phyloP scores from a whole-genome alignment of 306 rosid species.

The Sophora flavescens region DNA sequence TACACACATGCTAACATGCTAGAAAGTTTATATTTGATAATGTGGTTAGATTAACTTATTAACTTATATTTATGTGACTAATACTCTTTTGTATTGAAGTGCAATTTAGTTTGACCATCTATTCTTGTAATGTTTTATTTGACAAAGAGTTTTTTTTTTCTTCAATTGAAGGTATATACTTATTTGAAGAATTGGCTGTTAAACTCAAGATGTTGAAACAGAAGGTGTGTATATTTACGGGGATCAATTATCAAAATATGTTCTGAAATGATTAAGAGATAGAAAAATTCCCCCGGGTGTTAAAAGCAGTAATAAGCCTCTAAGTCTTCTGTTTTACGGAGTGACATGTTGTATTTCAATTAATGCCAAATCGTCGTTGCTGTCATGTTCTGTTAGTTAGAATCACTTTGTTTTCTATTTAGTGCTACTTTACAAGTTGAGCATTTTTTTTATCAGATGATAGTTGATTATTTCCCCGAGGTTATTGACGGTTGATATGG shows the following conservation, averaged over 20 bases:
- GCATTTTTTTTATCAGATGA: neutral
- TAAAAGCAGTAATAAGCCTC: neutral
- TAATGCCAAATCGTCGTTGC: neutral
- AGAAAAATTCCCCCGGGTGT: neutral
- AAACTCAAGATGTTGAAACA: slow-evolving; percentile 50
- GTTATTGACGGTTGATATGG: slow-evolving; percentile 42
- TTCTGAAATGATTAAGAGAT: neutral
- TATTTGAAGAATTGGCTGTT: slow-evolving; percentile 44
- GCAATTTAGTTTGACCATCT: slow-evolving; percentile 27
- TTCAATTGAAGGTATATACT: slow-evolving; percentile 79
- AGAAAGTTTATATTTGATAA: slow-evolving; percentile 30
- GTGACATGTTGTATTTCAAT: slow-evolving; percentile 7
- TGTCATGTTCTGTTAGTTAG: slow-evolving; percentile 11
- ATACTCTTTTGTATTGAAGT: slow-evolving; percentile 1
- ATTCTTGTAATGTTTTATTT: slow-evolving; percentile 16
- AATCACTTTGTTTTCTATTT: neutral
- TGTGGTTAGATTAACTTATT: slow-evolving; percentile 20
- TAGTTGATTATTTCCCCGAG: slow-evolving; percentile 37
- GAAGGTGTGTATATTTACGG: slow-evolving; percentile 57
- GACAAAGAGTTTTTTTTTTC: neutral
- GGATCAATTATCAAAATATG: neutral
- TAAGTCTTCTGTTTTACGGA: neutral
- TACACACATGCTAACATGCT: slow-evolving; percentile 5
- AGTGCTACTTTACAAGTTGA: neutral
- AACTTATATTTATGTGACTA: neutral